Evolutionary conservation across 495 filamentous ascomycete genomes (phyloP).

Genomic region (Podospora anserina): DNA sequence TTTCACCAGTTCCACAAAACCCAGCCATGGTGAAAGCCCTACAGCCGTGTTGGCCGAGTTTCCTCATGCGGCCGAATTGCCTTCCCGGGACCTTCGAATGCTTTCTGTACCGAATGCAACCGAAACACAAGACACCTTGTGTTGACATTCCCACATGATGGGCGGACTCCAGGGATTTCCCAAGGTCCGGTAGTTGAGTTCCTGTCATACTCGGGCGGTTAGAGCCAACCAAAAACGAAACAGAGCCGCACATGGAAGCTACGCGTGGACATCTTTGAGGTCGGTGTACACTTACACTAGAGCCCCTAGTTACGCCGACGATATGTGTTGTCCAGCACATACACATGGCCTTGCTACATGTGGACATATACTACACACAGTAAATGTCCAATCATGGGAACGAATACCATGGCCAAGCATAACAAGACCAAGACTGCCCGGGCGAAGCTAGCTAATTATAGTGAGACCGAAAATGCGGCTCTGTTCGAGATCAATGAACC

Average conservation of each 20-base stretch:
- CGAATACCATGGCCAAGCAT: neutral
- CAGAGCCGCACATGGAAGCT: neutral
- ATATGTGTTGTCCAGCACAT: neutral
- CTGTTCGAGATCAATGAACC: neutral
- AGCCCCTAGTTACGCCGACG: neutral
- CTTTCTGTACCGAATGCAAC: neutral
- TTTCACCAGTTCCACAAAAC: neutral
- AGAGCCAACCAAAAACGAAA: neutral
- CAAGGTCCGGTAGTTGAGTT: neutral
- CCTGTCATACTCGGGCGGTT: neutral
- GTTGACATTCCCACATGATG: neutral
- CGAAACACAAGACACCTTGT: neutral
- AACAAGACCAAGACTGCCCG: neutral
- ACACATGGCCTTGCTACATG: neutral
- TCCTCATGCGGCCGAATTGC: constrained; percentile 4
- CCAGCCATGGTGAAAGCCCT: constrained; percentile 1
- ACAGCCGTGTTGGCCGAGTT: constrained; percentile 9
- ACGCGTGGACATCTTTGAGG: neutral
- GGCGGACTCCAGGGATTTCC: neutral
- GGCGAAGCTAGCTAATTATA: neutral
- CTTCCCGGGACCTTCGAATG: neutral
- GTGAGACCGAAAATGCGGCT: neutral
- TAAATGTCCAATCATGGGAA: neutral
- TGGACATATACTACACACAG: neutral
- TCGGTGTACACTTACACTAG: neutral